A percentile compares a stretch with the other conserved stretches of the same genome.
phyloP scores from a whole-genome alignment of 108 stramenopile genomes.

The Cyclostephanos tholiformis region DNA sequence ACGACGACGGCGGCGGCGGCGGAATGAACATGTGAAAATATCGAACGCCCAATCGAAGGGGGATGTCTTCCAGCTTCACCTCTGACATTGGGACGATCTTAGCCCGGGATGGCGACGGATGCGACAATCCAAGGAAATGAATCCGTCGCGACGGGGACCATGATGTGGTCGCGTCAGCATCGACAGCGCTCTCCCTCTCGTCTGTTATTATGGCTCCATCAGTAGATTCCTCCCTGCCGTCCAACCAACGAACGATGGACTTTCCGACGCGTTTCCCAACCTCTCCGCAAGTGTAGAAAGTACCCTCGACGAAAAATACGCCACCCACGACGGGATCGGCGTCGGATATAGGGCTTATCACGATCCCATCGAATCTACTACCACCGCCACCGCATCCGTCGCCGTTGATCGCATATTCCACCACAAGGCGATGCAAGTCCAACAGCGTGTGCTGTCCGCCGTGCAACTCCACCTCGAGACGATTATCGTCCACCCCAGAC shows the following conservation, averaged over 20 bases:
- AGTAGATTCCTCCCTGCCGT: neutral
- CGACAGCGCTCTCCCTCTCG: neutral
- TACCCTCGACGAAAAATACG: slow-evolving; percentile 78
- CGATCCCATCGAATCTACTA: neutral
- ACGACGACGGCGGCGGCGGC: slow-evolving; percentile 8
- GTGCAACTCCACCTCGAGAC: slow-evolving; percentile 73
- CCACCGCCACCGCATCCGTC: slow-evolving; percentile 6
- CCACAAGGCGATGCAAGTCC: slow-evolving; percentile 73
- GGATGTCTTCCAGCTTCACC: slow-evolving; percentile 54
- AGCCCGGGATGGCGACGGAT: neutral
- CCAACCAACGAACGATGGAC: slow-evolving; percentile 36
- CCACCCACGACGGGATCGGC: slow-evolving; percentile 35
- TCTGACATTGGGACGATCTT: slow-evolving; percentile 52
- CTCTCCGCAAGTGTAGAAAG: slow-evolving; percentile 65
- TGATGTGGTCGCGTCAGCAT: neutral
- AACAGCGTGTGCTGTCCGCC: slow-evolving; percentile 65
- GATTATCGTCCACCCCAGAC: slow-evolving; percentile 53
- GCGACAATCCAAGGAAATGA: slow-evolving; percentile 36
- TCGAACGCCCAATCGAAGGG: slow-evolving; percentile 67
- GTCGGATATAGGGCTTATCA: neutral
- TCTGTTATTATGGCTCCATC: neutral
- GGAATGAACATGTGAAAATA: slow-evolving; percentile 61
- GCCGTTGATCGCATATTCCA: slow-evolving; percentile 49
- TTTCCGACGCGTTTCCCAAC: slow-evolving; percentile 25
- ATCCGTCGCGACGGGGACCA: slow-evolving; percentile 14